These are phyloP conservation scores for Xerocomellus amylosporus DNA, from an alignment of 768 basidiomycete genomes.

Conservation along the genomic window DNA sequence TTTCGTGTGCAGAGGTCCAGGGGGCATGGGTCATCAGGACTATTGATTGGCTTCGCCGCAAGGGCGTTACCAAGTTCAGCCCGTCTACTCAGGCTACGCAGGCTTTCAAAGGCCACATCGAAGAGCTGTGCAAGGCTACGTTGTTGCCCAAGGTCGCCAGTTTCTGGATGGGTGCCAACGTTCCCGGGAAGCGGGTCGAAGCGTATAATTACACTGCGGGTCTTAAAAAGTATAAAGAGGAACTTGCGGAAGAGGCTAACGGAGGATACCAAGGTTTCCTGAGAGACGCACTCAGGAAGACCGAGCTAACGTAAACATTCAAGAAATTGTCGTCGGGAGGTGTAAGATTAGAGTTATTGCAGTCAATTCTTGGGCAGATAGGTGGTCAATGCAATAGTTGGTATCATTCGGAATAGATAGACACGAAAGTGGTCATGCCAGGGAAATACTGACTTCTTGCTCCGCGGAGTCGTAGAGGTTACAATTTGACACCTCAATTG, in stretches of 20 bases:
- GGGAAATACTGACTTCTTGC: too few relatives aligned
- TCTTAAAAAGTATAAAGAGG: conserved; percentile 6
- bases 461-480: too few relatives aligned
- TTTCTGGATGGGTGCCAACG: conserved; percentile 11
- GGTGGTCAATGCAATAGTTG: background rate
- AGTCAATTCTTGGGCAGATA: background rate
- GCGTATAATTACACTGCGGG: conserved; percentile 8
- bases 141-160: conserved; percentile 6
- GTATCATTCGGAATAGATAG: too few relatives aligned
- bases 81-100: background rate
- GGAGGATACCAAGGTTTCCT: conserved; percentile 6
- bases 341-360: background rate
- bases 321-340: background rate
- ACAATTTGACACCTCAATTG: too few relatives aligned
- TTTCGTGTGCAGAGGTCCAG: conserved; percentile 2
- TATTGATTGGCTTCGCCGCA: background rate
- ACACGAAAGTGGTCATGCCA: too few relatives aligned
- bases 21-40: conserved; percentile 4
- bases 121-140: background rate
- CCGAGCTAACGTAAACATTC: background rate
- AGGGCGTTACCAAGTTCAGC: conserved; percentile 8
- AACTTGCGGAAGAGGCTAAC: conserved; percentile 9
- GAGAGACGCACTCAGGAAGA: conserved; percentile 5
- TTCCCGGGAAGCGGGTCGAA: conserved; percentile 6
- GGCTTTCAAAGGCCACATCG: conserved; percentile 1